Percentiles rank a stretch among this genome's conserved stretches.
These are phyloP conservation scores for Novymonas esmeraldas DNA, from an alignment of 208 protist species.

Conservation along the genomic window DNA sequence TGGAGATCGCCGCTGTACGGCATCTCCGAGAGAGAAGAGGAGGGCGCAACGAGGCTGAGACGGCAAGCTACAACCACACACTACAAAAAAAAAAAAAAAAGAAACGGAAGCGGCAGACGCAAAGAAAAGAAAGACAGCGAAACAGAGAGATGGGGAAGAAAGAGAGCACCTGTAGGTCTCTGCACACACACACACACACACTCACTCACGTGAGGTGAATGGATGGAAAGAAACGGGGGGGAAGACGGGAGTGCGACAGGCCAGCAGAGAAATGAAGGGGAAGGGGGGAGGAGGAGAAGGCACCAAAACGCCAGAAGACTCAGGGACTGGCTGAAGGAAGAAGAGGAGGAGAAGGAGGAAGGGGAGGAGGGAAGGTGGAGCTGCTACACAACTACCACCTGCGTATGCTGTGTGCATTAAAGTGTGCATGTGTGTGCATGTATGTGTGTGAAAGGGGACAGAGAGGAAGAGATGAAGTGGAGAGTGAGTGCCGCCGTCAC, in stretches of 20 bases:
- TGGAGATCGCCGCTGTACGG: slow-evolving; percentile 12
- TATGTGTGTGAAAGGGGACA: no score
- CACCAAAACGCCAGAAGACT: neutral
- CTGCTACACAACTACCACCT: neutral
- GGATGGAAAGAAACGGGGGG: neutral
- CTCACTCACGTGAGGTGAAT: neutral
- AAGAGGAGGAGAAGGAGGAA: neutral
- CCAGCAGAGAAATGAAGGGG: neutral
- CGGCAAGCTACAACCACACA: neutral
- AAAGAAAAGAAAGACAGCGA: neutral
- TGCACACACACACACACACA: neutral
- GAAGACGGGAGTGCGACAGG: neutral
- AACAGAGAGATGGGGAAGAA: neutral
- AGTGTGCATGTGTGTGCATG: no score
- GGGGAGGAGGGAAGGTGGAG: neutral
- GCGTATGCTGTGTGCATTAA: neutral
- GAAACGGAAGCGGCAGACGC: neutral
- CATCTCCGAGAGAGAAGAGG: slow-evolving; percentile 2
- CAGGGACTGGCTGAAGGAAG: no score
- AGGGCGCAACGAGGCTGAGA: neutral
- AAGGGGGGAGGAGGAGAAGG: neutral
- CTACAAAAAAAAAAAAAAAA: no score
- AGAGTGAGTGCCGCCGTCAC: no score
- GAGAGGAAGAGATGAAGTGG: no score
- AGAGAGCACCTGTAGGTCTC: neutral